A percentile compares a stretch with the other conserved stretches of the same genome.
These are phyloP conservation scores for Geoglossum glabrum DNA, from an alignment of 495 filamentous ascomycete genomes.

Conservation along the genomic window DNA sequence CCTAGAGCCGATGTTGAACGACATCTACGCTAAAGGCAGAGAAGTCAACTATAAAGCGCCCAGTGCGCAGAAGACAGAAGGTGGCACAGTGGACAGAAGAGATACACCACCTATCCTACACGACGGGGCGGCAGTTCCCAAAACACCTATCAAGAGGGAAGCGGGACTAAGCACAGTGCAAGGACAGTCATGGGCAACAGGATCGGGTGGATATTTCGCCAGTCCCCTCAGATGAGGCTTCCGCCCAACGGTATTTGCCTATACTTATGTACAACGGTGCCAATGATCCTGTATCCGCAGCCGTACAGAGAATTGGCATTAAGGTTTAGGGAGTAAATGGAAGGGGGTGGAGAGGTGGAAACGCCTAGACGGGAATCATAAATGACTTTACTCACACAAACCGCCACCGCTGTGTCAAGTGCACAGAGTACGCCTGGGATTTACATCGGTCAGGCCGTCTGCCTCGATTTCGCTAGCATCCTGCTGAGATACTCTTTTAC, in stretches of 20 bases:
- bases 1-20: conserved; percentile 53
- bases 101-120: conserved; percentile 5
- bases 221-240: conserved; percentile 12
- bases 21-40: conserved; percentile 57
- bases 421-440: background rate
- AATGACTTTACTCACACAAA: background rate
- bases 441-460: background rate
- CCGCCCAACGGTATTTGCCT: no score
- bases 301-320: background rate
- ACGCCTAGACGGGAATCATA: background rate
- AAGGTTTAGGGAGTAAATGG: background rate
- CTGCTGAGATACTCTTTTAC: background rate
- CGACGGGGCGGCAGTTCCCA: background rate
- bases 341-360: background rate
- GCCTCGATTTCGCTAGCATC: background rate
- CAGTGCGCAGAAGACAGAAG: conserved; percentile 21
- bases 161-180: background rate
- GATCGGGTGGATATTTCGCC: conserved; percentile 11
- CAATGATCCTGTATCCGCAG: background rate
- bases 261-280: background rate
- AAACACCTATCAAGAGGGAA: conserved; percentile 5
- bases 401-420: background rate
- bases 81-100: conserved; percentile 2
- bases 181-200: conserved; percentile 7
- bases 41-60: conserved; percentile 38